Percentiles rank a stretch among this genome's conserved stretches.
phyloP scores from a whole-genome alignment of 2,329 filamentous ascomycete genomes.

The Aspergillus sp. region DNA sequence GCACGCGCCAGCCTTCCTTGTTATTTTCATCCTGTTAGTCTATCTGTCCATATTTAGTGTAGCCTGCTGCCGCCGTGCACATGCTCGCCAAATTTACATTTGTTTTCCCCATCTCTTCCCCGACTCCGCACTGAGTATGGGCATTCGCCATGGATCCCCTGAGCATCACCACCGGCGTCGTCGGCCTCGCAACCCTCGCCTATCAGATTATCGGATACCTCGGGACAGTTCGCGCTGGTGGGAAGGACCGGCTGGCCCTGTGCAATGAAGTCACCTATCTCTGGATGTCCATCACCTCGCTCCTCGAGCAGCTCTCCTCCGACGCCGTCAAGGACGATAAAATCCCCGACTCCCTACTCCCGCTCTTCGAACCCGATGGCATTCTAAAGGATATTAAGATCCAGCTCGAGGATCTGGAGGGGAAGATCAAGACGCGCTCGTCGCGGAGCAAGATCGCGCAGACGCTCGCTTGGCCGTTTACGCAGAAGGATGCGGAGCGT shows the following conservation, averaged over 20 bases:
- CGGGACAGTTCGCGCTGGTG: conserved; percentile 6
- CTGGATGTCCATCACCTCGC: conserved; percentile 12
- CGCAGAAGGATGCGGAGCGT: conserved; percentile 7
- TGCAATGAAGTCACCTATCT: conserved; percentile 13
- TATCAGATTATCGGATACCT: conserved; percentile 17
- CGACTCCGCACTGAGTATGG: not conserved
- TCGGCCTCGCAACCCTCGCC: conserved; percentile 13
- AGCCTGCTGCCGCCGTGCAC: not conserved
- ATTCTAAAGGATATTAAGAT: conserved; percentile 12
- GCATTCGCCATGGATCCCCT: conserved; percentile 14
- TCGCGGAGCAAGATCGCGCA: not conserved
- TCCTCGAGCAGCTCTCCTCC: conserved; percentile 4
- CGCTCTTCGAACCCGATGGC: conserved; percentile 14
- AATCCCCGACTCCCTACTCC: conserved; percentile 4
- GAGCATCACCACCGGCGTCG: conserved; percentile 16
- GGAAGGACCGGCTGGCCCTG: conserved; percentile 14
- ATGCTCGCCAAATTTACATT: not conserved
- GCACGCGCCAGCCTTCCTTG: not conserved
- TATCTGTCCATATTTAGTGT: not conserved
- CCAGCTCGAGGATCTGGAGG: not conserved
- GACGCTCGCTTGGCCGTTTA: conserved; percentile 10
- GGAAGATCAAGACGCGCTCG: not conserved
- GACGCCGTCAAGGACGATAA: conserved; percentile 5
- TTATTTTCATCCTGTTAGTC: not conserved
- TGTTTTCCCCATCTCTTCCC: not conserved